Base-by-base conservation (phyloP, 495 filamentous ascomycete species). In the Penicillium canariense region DNA sequence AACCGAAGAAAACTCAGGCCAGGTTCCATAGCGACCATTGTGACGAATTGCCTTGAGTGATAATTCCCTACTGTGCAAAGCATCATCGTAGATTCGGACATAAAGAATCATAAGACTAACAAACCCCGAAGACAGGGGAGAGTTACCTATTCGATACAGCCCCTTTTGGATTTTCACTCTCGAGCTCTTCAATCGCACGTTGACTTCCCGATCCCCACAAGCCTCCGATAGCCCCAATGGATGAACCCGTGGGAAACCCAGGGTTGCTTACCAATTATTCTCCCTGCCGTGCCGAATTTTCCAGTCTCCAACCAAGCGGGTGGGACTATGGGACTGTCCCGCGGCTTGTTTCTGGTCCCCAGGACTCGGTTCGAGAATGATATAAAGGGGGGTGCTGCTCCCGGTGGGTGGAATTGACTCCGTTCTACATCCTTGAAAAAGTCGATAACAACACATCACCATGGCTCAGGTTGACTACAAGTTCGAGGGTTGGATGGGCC, bases 401-500 rank as follows among this genome's bases (percentile, higher is more conserved):
- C 60, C 42, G 23, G n/a, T 5, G 9, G 20, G 38, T 18, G 20
- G 20, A 23, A 18, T 11, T 31, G 27, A 12, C 28, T 9, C 28
- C 27, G 1, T 2, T 17, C 4, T 17, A 22, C 28, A 2, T 9
- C 46, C 9, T 26, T 28, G 44, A 15, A 46, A 48, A 6, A 17
- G 35, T 35, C 11, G 11, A 45, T 18, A n/a, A 28, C 25, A 23
- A n/a, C 26, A 44, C 1, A 26, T 6, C 31, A 28, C 48, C 65
- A 53, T 72, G 69, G 52, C 70, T 23, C 55, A 70, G 46, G 71
- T 71, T 34, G 66, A 80, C 56, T 82, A 84, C 73, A 81, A 87
- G 59, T 96, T 95, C 70, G 75, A 87, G 64, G 91, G 92, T 57
- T 96, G 91, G 91, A 71, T 96, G 67, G 91, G 85, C 58, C 73